Percentiles rank a stretch among this genome's conserved stretches.
phyloP scores from a whole-genome alignment of 1,284 basidiomycete genomes.

The Trametes hirsuta region DNA sequence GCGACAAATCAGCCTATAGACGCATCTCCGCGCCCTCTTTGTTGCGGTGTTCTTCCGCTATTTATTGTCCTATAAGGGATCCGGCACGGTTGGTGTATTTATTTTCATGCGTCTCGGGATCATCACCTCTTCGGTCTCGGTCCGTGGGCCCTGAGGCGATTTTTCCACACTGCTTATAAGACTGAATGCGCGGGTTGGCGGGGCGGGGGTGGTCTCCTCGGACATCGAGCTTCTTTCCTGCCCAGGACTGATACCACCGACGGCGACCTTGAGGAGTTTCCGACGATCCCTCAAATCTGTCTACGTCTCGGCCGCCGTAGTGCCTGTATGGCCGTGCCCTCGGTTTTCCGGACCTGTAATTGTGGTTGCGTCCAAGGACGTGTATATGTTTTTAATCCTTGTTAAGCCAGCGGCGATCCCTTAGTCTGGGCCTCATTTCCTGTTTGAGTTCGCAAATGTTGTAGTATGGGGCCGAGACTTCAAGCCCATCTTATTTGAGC shows the following conservation, averaged over 20 bases:
- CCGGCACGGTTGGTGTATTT: conserved; percentile 3
- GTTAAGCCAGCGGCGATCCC: not conserved
- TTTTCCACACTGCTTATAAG: not conserved
- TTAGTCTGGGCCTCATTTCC: not conserved
- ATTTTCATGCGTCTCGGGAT: not conserved
- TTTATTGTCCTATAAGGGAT: not conserved
- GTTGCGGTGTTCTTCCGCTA: not conserved
- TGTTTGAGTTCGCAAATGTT: not conserved
- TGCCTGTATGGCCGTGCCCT: not conserved
- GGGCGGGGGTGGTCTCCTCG: not conserved
- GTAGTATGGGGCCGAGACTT: too few species aligned
- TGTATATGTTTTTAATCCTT: not conserved
- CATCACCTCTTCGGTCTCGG: not conserved
- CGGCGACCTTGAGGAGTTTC: not conserved
- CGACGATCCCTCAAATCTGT: not conserved
- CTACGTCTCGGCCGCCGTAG: not conserved
- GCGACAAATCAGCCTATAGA: conserved; percentile 3
- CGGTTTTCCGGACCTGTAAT: conserved; percentile 9
- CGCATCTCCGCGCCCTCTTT: not conserved
- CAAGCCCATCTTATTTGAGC: too few species aligned
- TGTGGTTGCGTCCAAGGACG: not conserved
- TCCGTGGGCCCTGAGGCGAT: conserved; percentile 21
- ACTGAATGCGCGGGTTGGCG: not conserved
- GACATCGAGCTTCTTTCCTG: not conserved
- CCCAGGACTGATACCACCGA: not conserved